phyloP scores from a whole-genome alignment of 2,329 filamentous ascomycete species.

The Lasiodiplodia sp. region DNA sequence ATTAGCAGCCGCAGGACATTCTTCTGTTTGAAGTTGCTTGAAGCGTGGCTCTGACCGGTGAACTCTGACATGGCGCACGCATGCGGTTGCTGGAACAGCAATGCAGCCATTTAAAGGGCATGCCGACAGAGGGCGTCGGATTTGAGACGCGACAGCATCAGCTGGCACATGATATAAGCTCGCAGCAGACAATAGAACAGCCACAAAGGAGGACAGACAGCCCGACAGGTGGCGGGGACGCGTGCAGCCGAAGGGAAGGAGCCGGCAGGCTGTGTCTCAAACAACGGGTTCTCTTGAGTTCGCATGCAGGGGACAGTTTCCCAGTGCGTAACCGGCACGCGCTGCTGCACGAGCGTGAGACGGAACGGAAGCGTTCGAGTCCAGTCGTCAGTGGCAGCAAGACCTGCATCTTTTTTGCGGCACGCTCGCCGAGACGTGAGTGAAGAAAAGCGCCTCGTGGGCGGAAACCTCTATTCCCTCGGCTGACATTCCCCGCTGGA shows the following conservation, averaged over 20 bases:
- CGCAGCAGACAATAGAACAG: too few relatives aligned
- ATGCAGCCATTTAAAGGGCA: neutral
- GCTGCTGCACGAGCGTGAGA: neutral
- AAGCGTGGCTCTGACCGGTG: neutral
- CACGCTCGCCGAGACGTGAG: neutral
- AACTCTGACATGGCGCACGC: neutral
- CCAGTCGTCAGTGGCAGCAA: neutral
- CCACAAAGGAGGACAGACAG: neutral
- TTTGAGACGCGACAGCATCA: neutral
- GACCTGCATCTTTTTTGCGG: neutral
- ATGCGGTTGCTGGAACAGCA: neutral
- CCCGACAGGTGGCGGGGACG: neutral
- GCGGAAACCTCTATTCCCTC: neutral
- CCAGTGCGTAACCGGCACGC: neutral
- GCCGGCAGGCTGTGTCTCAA: constrained; percentile 2
- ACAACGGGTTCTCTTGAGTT: neutral
- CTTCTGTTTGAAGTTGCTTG: neutral
- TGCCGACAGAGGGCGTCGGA: neutral
- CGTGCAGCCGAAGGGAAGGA: neutral
- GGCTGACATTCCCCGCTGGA: neutral
- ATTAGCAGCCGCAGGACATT: neutral
- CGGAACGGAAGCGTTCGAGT: neutral
- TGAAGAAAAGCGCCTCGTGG: neutral
- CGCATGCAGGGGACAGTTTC: neutral
- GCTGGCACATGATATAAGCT: neutral